Percentiles rank a stretch among this genome's conserved stretches.
Conservation (phyloP, 306 rosid species). For the Vigna mungo region DNA sequence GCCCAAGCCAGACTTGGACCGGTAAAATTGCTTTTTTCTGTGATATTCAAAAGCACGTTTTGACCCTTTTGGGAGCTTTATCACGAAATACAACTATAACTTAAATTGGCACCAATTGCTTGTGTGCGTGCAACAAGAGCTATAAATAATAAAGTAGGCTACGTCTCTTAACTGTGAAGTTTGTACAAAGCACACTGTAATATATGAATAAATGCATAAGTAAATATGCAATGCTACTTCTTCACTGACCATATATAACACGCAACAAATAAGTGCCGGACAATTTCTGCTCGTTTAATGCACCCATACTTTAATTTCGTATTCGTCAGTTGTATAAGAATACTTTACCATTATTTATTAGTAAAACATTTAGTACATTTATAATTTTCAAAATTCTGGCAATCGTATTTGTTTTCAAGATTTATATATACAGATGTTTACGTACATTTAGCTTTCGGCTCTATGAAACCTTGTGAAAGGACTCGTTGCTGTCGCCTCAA, state of each 20-base stretch:
- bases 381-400: neutral
- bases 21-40: constrained; percentile 17
- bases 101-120: neutral
- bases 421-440: neutral
- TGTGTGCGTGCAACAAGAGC: neutral
- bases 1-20: neutral
- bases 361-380: no score
- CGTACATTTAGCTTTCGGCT: neutral
- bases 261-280: neutral
- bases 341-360: no score
- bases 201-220: neutral
- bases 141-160: constrained; percentile 4
- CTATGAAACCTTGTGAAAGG: neutral
- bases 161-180: constrained; percentile 4
- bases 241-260: neutral
- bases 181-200: neutral
- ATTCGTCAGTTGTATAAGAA: no score
- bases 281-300: neutral
- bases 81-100: neutral
- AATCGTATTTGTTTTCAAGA: neutral
- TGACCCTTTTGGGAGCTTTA: neutral
- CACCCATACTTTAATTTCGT: no score
- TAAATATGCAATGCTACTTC: neutral
- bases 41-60: constrained; percentile 16
- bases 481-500: neutral